These are phyloP conservation scores for Monilinia fructigena DNA, from an alignment of 2,329 filamentous ascomycete genomes.

Conservation along the genomic window DNA sequence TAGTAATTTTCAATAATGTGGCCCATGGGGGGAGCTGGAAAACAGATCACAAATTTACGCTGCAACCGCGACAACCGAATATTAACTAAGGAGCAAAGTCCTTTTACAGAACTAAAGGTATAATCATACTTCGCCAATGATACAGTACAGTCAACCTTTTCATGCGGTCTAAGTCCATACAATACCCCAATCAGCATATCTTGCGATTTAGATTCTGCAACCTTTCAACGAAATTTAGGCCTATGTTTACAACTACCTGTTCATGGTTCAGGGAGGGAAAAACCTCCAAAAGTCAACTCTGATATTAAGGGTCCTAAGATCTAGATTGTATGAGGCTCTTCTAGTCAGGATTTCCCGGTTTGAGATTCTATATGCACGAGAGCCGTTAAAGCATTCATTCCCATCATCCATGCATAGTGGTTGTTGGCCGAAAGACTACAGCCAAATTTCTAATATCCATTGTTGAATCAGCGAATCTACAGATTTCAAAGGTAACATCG, in stretches of 20 bases:
- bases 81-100: neutral
- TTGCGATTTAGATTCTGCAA: neutral
- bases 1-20: neutral
- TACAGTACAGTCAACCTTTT: constrained; percentile 1
- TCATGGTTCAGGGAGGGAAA: neutral
- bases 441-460: neutral
- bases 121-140: neutral
- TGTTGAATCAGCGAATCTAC: neutral
- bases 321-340: constrained; percentile 24
- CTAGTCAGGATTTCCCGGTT: constrained; percentile 14
- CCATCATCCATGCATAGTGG: constrained; percentile 3
- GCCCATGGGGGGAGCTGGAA: neutral
- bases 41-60: constrained; percentile 2
- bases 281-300: neutral
- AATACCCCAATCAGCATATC: neutral
- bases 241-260: neutral
- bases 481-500: constrained; percentile 7
- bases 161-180: neutral
- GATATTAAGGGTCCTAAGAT: constrained; percentile 21
- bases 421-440: neutral
- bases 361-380: constrained; percentile 1
- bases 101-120: neutral
- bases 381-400: constrained; percentile 8
- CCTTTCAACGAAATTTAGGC: neutral
- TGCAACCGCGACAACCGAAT: constrained; percentile 12